phyloP scores from a whole-genome alignment of 441 rosid species.

The Pelargonium fulgidum region DNA sequence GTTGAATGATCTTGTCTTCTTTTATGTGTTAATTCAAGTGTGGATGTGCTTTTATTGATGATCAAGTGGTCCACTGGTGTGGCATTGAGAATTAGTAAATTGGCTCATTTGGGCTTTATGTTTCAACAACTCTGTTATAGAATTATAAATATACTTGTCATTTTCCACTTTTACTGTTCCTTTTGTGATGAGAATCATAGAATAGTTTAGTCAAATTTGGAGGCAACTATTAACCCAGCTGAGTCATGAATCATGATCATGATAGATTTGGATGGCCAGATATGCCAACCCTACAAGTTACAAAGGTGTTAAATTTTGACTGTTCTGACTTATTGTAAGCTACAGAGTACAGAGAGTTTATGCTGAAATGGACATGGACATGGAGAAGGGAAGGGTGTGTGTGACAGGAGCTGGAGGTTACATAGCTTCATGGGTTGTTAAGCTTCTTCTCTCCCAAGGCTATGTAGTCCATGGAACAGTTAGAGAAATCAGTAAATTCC shows the following conservation, averaged over 20 bases:
- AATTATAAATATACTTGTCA: neutral
- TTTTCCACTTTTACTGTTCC: neutral
- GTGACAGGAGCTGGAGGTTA: constrained; percentile 19
- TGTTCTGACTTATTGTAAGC: neutral
- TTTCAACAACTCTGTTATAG: too few relatives aligned
- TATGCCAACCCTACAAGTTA: neutral
- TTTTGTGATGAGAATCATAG: neutral
- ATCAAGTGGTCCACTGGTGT: neutral
- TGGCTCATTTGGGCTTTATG: too few relatives aligned
- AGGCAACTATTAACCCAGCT: neutral
- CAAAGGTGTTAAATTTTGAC: neutral
- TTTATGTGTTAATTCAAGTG: neutral
- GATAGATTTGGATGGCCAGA: neutral
- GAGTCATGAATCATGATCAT: neutral
- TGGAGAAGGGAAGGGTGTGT: constrained; percentile 15
- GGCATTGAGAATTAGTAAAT: neutral
- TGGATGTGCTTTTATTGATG: neutral
- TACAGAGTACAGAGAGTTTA: neutral
- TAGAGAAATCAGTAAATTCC: constrained; percentile 5
- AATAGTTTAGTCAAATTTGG: neutral
- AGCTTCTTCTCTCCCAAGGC: constrained; percentile 17
- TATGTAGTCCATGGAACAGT: constrained; percentile 10
- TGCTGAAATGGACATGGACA: neutral
- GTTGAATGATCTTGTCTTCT: neutral
- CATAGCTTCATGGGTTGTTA: constrained; percentile 20